phyloP scores from a whole-genome alignment of 2,329 filamentous ascomycete species.

The Colletotrichum noveboracense region DNA sequence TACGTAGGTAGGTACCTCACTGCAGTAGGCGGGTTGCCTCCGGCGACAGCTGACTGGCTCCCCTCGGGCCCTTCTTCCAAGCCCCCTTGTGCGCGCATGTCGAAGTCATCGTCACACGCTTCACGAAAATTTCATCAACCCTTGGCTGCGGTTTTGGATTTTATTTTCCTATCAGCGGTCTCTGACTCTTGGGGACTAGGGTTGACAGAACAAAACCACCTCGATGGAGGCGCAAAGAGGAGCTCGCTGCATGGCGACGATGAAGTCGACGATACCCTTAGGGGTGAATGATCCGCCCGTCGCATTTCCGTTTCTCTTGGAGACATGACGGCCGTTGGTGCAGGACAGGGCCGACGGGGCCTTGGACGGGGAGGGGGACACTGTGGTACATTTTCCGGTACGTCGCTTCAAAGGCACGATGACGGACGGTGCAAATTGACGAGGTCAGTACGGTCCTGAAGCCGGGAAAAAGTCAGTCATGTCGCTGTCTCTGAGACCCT shows the following conservation, averaged over 20 bases:
- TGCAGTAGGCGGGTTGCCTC: conserved; percentile 5
- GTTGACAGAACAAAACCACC: conserved; percentile 21
- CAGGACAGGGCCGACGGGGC: neutral
- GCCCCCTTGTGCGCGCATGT: neutral
- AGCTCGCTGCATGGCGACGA: conserved; percentile 8
- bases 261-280: conserved; percentile 19
- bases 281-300: conserved; percentile 17
- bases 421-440: neutral
- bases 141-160: neutral
- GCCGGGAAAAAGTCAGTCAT: neutral
- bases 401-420: neutral
- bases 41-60: neutral
- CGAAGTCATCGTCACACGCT: conserved; percentile 15
- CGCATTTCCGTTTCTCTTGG: conserved; percentile 14
- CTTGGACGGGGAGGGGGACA: neutral
- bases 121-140: neutral
- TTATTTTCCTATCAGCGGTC: conserved; percentile 7
- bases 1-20: neutral
- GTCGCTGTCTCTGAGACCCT: neutral
- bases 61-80: neutral
- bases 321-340: conserved; percentile 12
- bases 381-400: neutral
- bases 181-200: conserved; percentile 16
- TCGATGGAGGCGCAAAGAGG: conserved; percentile 18
- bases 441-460: neutral